These are phyloP conservation scores for Aspergillus saccharolyticus DNA, from an alignment of 495 filamentous ascomycete species.

Conservation along the genomic window DNA sequence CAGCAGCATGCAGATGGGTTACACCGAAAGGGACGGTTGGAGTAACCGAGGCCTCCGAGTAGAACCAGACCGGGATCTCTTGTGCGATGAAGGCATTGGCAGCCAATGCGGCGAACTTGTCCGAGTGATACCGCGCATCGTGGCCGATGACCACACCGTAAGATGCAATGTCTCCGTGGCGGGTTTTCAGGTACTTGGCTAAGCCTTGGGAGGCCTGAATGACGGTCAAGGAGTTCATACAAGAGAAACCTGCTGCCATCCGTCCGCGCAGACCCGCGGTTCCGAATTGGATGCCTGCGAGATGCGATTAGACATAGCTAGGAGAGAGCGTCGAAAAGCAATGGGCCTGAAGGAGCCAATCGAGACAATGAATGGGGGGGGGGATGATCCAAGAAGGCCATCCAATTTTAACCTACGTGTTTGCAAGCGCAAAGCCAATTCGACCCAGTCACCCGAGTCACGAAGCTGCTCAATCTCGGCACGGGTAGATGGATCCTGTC, in stretches of 20 bases:
- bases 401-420: constrained; percentile 36
- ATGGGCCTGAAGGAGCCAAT: neutral
- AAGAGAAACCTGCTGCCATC: constrained; percentile 67
- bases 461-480: constrained; percentile 56
- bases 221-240: constrained; percentile 65
- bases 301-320: constrained; percentile 6
- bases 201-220: constrained; percentile 71
- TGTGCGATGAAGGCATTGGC: constrained; percentile 60
- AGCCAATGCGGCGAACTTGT: constrained; percentile 58
- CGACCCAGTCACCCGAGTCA: constrained; percentile 39
- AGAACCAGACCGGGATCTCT: constrained; percentile 59
- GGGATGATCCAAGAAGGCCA: too few species aligned
- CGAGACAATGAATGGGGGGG: too few species aligned
- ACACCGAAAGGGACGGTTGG: constrained; percentile 68
- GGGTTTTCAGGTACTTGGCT: constrained; percentile 53
- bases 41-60: constrained; percentile 52
- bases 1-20: constrained; percentile 49
- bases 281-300: constrained; percentile 59
- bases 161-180: constrained; percentile 32
- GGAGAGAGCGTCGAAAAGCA: too few species aligned
- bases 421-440: constrained; percentile 53
- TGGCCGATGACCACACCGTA: constrained; percentile 60
- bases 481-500: constrained; percentile 50
- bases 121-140: constrained; percentile 65
- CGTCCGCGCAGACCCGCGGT: constrained; percentile 64